Evolutionary conservation across 495 filamentous ascomycete genomes (phyloP).

Genomic region (Schizothecium vesticola): DNA sequence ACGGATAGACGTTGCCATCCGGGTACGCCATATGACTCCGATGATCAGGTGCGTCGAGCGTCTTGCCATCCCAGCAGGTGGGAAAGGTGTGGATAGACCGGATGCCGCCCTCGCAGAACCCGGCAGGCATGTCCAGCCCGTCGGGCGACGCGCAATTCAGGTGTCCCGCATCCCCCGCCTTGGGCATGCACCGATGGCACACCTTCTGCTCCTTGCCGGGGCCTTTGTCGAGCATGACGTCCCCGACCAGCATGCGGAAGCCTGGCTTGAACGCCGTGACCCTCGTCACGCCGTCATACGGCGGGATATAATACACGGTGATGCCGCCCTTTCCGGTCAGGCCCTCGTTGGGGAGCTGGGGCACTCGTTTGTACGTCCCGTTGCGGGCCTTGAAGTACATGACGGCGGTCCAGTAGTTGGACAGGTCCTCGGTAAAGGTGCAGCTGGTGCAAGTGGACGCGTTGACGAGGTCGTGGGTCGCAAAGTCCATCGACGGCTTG

Average conservation of each 20-base stretch:
- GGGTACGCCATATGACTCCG: slow-evolving; percentile 35
- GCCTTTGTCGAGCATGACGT: slow-evolving; percentile 36
- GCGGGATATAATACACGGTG: no score
- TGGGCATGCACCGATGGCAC: slow-evolving; percentile 31
- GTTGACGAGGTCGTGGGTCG: slow-evolving; percentile 24
- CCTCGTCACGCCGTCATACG: slow-evolving; percentile 26
- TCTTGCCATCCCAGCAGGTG: slow-evolving; percentile 23
- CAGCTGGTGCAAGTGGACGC: slow-evolving; percentile 26
- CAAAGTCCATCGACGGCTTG: slow-evolving; percentile 20
- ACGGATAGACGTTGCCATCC: slow-evolving; percentile 15
- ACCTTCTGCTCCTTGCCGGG: slow-evolving; percentile 28
- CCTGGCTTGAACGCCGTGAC: slow-evolving; percentile 44
- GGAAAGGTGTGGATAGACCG: slow-evolving; percentile 31
- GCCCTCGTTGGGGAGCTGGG: slow-evolving; percentile 9
- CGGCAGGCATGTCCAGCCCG: slow-evolving; percentile 21
- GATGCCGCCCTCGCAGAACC: slow-evolving; percentile 31
- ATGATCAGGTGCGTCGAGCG: slow-evolving; percentile 30
- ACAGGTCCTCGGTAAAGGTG: slow-evolving; percentile 28
- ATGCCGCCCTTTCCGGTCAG: slow-evolving; percentile 22
- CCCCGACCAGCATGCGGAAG: slow-evolving; percentile 69
- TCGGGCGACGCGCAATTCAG: slow-evolving; percentile 22
- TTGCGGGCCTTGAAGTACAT: slow-evolving; percentile 32
- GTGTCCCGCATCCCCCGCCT: slow-evolving; percentile 10
- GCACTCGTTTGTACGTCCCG: slow-evolving; percentile 33
- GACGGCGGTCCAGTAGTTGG: slow-evolving; percentile 38